Conservation (phyloP, 352 stramenopile genomes). For the Phytophthora tubulina region DNA sequence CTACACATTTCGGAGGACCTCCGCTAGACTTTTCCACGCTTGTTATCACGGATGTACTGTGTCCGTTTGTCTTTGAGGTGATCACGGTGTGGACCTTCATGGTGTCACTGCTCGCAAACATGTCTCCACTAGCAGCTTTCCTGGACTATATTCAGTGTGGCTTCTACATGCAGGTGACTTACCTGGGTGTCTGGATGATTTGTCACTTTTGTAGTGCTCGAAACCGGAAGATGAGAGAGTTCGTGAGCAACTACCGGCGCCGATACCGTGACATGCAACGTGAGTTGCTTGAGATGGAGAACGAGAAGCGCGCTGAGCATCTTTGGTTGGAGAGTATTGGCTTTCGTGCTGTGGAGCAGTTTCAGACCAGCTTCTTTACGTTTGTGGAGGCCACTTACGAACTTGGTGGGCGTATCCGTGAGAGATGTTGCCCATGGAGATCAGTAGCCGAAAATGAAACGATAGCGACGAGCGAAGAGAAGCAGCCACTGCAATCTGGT, state of each 20-base stretch:
- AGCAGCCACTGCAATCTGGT: slow-evolving; percentile 32
- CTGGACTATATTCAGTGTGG: slow-evolving; percentile 85
- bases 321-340: slow-evolving; percentile 88
- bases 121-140: slow-evolving; percentile 79
- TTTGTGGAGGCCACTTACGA: slow-evolving; percentile 52
- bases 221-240: slow-evolving; percentile 90
- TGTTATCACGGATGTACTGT: slow-evolving; percentile 86
- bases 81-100: slow-evolving; percentile 80
- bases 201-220: slow-evolving; percentile 89
- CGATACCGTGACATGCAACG: slow-evolving; percentile 81
- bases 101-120: slow-evolving; percentile 60
- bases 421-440: slow-evolving; percentile 18
- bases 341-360: slow-evolving; percentile 81
- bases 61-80: slow-evolving; percentile 83
- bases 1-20: slow-evolving; percentile 82
- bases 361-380: slow-evolving; percentile 71
- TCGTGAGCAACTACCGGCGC: slow-evolving; percentile 89
- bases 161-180: slow-evolving; percentile 80
- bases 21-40: slow-evolving; percentile 88
- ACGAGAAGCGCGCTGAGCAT: slow-evolving; percentile 84
- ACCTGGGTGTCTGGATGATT: slow-evolving; percentile 82
- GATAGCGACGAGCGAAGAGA: slow-evolving; percentile 35
- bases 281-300: slow-evolving; percentile 75
- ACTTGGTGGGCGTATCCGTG: slow-evolving; percentile 30
- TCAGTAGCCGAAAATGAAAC: slow-evolving; percentile 10